Evolutionary conservation across 257 asterid genomes (phyloP).

Genomic region (Sherardia arvensis): DNA sequence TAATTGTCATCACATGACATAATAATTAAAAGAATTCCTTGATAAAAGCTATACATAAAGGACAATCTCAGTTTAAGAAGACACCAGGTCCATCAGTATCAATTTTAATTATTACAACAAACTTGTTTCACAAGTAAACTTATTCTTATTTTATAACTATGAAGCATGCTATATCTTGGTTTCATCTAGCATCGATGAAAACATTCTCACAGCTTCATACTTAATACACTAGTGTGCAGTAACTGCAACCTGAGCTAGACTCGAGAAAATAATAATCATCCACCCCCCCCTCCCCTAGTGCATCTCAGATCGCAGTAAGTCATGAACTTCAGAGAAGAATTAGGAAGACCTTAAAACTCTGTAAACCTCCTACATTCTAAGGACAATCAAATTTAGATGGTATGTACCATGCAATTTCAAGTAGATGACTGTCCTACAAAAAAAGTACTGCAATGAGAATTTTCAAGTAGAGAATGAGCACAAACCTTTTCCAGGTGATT

Average conservation of each 20-base stretch:
- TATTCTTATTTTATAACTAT: neutral
- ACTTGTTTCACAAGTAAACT: too few relatives aligned
- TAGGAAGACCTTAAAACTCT: neutral
- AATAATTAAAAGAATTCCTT: too few relatives aligned
- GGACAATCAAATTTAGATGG: neutral
- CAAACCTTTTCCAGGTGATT: slow-evolving; percentile 61
- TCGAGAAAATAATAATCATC: too few relatives aligned
- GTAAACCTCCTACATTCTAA: neutral
- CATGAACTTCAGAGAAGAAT: neutral
- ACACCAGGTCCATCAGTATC: too few relatives aligned
- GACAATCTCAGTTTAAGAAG: too few relatives aligned
- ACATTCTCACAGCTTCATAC: too few relatives aligned
- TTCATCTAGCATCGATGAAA: neutral
- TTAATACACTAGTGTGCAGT: too few relatives aligned
- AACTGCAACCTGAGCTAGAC: too few relatives aligned
- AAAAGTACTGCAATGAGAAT: neutral
- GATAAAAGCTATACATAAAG: too few relatives aligned
- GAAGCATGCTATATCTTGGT: neutral
- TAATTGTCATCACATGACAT: too few relatives aligned
- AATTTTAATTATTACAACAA: too few relatives aligned
- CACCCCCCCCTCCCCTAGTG: neutral
- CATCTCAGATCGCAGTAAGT: neutral
- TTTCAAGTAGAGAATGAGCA: slow-evolving; percentile 19
- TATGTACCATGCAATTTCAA: neutral
- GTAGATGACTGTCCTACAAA: neutral